These are phyloP conservation scores for Phaseolus coccineus DNA, from an alignment of 331 rosid genomes.

Conservation along the genomic window DNA sequence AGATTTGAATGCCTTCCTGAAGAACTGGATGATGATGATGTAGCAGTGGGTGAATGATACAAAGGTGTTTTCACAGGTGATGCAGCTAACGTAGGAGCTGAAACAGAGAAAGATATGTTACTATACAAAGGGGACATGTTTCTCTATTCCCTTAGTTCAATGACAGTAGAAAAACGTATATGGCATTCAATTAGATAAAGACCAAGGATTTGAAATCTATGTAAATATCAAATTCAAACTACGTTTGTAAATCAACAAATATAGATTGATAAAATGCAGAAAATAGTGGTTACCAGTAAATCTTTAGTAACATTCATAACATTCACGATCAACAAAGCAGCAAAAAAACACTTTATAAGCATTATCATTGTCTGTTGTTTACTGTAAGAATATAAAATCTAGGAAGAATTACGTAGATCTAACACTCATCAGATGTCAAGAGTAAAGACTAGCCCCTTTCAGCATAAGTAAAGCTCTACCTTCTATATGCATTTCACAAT, in stretches of 20 bases:
- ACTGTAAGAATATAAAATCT: constrained; percentile 28
- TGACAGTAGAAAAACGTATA: background rate
- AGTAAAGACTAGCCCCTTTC: background rate
- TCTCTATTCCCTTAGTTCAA: background rate
- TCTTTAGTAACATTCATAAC: background rate
- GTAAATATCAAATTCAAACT: background rate
- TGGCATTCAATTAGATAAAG: background rate
- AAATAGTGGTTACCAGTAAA: constrained; percentile 14
- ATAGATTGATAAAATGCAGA: constrained; percentile 7
- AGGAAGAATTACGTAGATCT: background rate
- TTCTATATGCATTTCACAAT: constrained; percentile 18
- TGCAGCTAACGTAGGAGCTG: constrained; percentile 72
- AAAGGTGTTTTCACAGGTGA: constrained; percentile 67
- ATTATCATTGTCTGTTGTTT: background rate
- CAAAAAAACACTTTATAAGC: too few species aligned
- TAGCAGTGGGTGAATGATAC: constrained; percentile 46
- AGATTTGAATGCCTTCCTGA: constrained; percentile 71
- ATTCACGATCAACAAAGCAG: too few species aligned
- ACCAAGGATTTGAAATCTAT: constrained; percentile 18
- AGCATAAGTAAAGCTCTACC: background rate
- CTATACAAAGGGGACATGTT: constrained; percentile 13
- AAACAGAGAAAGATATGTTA: constrained; percentile 38
- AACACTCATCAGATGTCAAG: background rate
- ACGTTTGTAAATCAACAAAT: background rate
- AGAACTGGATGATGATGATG: constrained; percentile 57